Base-by-base conservation (phyloP, 106 monocot genomes). In the Xerophyta viscosa region DNA sequence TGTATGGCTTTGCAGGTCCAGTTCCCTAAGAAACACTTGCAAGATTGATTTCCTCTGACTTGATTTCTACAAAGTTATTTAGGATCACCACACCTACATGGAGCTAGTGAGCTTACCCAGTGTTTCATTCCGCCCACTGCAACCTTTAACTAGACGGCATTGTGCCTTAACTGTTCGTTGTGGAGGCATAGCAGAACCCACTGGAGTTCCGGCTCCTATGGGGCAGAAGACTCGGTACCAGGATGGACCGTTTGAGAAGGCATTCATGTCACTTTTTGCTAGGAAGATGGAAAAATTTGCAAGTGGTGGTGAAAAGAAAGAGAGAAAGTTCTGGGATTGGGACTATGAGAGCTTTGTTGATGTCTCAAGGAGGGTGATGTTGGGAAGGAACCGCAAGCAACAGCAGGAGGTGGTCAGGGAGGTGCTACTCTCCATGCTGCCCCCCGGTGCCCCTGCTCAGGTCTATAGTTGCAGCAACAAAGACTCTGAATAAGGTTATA, bases 331-430 rank as follows among this genome's bases (percentile, higher is more conserved):
- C 5, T 82, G 63, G 72, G 81, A 67, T 2, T 79, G 82, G 85
- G 85, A 98, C 50, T 98, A 98, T 39, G 96, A 89, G 56, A 74
- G 79, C 65, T 98, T 98, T 44, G 89, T 98, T 25, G 82, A 98
- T 49, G 74, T 89, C 4, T 98, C 89, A 6, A 76, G 36, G 63
- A 74, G 82, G 31, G 89, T 86, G 63, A 86, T 86, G 89, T 23
- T 64, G 14, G 85, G 96, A 25, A 72, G 84, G 48, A 61, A 66
- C 0, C 57, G 89, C 51, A 62, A 68, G 47, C 85, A 98, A 70
- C 96, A 98, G 60, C 89, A 89, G 74, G 71, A 82, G 52, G 96
- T 74, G 5, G 96, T 98, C 0, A 76, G 96, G 31, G 86, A 85
- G 58, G 85, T 98, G 30, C 78, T 98, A 25, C 68, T 89, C 29